A percentile compares a stretch with the other conserved stretches of the same genome.
These are phyloP conservation scores for Marvania coccoides DNA, from an alignment of 139 green algal genomes.

Conservation along the genomic window DNA sequence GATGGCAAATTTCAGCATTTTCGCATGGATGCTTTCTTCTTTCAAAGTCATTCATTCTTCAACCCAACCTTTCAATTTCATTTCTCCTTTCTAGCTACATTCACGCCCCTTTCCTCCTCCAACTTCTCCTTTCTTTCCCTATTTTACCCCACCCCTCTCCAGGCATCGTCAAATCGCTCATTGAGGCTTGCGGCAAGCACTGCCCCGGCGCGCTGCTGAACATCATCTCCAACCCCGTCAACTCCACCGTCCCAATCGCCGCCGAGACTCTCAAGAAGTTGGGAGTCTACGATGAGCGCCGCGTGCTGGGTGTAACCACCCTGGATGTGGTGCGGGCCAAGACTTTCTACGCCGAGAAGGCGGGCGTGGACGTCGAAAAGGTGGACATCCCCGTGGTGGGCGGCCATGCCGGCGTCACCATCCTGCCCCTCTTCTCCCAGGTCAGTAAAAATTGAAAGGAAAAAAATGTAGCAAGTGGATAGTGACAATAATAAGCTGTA, in stretches of 20 bases:
- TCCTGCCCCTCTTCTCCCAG: slow-evolving; percentile 97
- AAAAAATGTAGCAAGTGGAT: slow-evolving; percentile 4
- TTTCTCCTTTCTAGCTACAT: too few relatives aligned
- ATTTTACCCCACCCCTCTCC: too few relatives aligned
- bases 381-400: slow-evolving; percentile 96
- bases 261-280: slow-evolving; percentile 69
- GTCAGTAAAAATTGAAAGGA: slow-evolving; percentile 67
- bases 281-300: slow-evolving; percentile 63
- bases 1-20: too few relatives aligned
- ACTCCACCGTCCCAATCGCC: slow-evolving; percentile 88
- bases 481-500: background rate
- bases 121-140: too few relatives aligned
- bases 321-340: slow-evolving; percentile 70
- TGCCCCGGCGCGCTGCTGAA: slow-evolving; percentile 78
- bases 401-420: slow-evolving; percentile 96
- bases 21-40: too few relatives aligned
- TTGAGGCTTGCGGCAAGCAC: slow-evolving; percentile 78
- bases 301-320: slow-evolving; percentile 79
- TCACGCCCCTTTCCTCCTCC: too few relatives aligned
- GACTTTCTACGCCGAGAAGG: slow-evolving; percentile 89
- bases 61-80: too few relatives aligned
- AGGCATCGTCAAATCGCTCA: slow-evolving; percentile 88
- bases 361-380: slow-evolving; percentile 56
- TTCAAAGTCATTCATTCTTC: too few relatives aligned
- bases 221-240: slow-evolving; percentile 90